Percentiles rank a stretch among this genome's conserved stretches.
These are phyloP conservation scores for Lepraria neglecta DNA, from an alignment of 495 filamentous ascomycete genomes.

Conservation along the genomic window DNA sequence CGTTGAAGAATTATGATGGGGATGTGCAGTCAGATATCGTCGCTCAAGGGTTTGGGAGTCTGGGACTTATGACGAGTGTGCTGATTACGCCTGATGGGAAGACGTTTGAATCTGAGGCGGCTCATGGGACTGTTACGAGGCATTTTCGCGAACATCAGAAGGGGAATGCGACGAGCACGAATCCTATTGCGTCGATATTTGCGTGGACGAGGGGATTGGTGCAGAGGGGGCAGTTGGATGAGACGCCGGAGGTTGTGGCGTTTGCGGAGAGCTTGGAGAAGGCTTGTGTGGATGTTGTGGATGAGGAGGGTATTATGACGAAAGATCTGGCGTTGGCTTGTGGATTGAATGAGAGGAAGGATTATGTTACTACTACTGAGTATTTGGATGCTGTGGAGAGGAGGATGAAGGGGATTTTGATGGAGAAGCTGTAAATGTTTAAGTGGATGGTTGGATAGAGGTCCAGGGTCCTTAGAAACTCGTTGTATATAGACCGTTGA, in stretches of 20 bases:
- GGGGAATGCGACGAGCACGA: slow-evolving; percentile 92
- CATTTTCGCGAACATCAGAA: slow-evolving; percentile 99
- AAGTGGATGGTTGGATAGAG: not conserved
- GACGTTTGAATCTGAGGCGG: slow-evolving; percentile 95
- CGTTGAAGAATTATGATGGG: slow-evolving; percentile 99
- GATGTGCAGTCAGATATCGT: slow-evolving; percentile 98
- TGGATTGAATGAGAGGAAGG: slow-evolving; percentile 71
- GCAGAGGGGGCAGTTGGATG: slow-evolving; percentile 84
- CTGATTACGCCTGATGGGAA: slow-evolving; percentile 92
- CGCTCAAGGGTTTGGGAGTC: slow-evolving; percentile 94
- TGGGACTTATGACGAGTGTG: slow-evolving; percentile 96
- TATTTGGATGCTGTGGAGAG: slow-evolving; percentile 87
- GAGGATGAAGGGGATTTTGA: slow-evolving; percentile 61
- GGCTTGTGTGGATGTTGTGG: slow-evolving; percentile 91
- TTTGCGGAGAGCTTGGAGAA: slow-evolving; percentile 89
- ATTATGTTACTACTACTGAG: slow-evolving; percentile 83
- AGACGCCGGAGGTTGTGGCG: slow-evolving; percentile 75
- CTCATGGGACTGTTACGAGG: slow-evolving; percentile 95
- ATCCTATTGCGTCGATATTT: slow-evolving; percentile 98
- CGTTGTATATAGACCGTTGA: slow-evolving; percentile 5
- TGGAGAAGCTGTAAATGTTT: slow-evolving; percentile 41
- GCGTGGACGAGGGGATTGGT: slow-evolving; percentile 96
- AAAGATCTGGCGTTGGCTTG: slow-evolving; percentile 93
- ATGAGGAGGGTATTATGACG: slow-evolving; percentile 93
- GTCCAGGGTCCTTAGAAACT: too few species aligned